A percentile compares a stretch with the other conserved stretches of the same genome.
Conservation (phyloP, 1,139 yeast genomes). For the Suhomyces terraborum region DNA sequence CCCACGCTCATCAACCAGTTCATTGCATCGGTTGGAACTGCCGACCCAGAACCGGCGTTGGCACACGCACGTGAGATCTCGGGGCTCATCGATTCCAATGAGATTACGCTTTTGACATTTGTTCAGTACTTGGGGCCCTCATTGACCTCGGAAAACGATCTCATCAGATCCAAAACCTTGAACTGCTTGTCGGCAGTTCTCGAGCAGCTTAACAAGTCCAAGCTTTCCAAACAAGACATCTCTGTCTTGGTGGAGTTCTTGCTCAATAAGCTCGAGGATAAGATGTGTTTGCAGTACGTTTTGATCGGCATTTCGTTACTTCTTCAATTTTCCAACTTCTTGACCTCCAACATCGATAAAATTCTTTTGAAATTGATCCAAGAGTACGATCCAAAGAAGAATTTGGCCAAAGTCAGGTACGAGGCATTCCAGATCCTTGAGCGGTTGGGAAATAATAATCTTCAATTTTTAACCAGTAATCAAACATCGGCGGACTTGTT, state of each 20-base stretch:
- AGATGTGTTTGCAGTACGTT: constrained; percentile 52
- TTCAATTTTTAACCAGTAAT: constrained; percentile 18
- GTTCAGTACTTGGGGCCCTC: constrained; percentile 57
- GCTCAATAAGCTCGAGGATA: constrained; percentile 67
- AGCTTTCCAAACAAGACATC: constrained; percentile 62
- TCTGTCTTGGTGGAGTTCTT: constrained; percentile 68
- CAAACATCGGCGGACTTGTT: constrained; percentile 36
- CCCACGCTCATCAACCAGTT: constrained; percentile 41
- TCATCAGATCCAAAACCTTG: constrained; percentile 54
- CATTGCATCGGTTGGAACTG: constrained; percentile 39
- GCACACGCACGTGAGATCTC: constrained; percentile 33
- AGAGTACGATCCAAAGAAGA: constrained; percentile 60
- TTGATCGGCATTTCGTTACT: constrained; percentile 58
- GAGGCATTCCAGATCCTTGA: constrained; percentile 56
- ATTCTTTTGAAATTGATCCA: constrained; percentile 45
- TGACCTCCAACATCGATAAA: constrained; percentile 28
- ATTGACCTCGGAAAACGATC: constrained; percentile 67
- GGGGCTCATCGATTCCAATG: constrained; percentile 33
- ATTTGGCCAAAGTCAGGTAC: constrained; percentile 67
- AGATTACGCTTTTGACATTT: constrained; percentile 51
- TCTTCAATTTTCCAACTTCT: constrained; percentile 49
- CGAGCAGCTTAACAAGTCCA: constrained; percentile 29
- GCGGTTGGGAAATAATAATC: constrained; percentile 31
- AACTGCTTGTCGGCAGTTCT: constrained; percentile 60
- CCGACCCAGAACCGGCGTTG: constrained; percentile 30